A percentile compares a stretch with the other conserved stretches of the same genome.
Conservation (phyloP, 345 rosid species). For the Ceriops decandra region DNA sequence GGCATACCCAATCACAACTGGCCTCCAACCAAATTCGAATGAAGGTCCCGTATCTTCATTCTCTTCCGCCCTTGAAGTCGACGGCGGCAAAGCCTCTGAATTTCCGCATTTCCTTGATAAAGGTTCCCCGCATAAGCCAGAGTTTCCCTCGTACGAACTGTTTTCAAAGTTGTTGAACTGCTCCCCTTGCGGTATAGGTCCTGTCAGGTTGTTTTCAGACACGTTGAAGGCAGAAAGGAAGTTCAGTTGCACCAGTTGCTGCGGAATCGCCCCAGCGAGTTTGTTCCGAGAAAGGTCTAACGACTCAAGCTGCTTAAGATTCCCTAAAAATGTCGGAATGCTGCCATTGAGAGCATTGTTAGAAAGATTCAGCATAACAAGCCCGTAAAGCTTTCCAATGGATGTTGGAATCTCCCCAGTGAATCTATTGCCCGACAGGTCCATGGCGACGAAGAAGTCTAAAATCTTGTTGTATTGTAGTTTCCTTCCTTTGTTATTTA, state of each 20-base stretch:
- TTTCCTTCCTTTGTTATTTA: conserved; percentile 5
- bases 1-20: conserved; percentile 17
- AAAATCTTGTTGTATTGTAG: neutral
- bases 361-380: conserved; percentile 4
- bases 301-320: conserved; percentile 2
- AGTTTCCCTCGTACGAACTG: conserved; percentile 8
- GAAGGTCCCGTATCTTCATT: neutral
- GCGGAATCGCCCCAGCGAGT: conserved; percentile 5
- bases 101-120: neutral
- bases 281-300: conserved; percentile 11
- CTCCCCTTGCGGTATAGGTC: conserved; percentile 5
- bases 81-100: neutral
- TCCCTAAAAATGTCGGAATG: neutral
- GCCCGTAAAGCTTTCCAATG: neutral
- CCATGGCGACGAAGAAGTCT: neutral
- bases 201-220: neutral
- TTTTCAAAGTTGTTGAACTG: conserved; percentile 1
- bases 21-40: conserved; percentile 14
- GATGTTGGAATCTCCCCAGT: neutral
- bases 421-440: conserved; percentile 2
- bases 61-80: neutral
- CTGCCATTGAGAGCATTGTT: conserved; percentile 2
- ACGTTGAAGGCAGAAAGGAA: neutral
- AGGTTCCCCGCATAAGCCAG: conserved; percentile 21
- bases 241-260: neutral